Evolutionary conservation across 106 monocot genomes (phyloP), one percentile per base, ranked within the genome.

Genomic region (Gastrodia elata): DNA sequence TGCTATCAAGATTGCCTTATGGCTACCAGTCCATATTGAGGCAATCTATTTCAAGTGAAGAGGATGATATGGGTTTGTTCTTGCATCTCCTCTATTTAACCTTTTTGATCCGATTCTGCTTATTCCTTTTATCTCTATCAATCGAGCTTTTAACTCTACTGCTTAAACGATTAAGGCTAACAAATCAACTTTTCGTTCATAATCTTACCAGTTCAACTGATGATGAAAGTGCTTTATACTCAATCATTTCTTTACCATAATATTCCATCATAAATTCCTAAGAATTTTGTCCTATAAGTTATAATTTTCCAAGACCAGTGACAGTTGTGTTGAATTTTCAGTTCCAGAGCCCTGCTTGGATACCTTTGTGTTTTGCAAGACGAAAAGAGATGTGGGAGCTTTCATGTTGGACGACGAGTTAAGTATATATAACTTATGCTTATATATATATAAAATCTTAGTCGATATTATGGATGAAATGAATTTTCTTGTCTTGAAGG

Each of bases 391-490:
- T 55, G 85, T 98, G 28, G 98, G 98, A 73, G 86, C 98, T 64
- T 93, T 98, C 83, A 93, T 93, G 74, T 86, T 98, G 37, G 98
- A 98, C 79, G 98, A 98, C 80, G 81, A 38, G 97, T n/a, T 93
- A 93, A 79, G 37, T 73, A 35, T 22, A 26, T 34, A 15, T 10
- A 26, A 26, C 7, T 33, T 25, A 39, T 43, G 15, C 37, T 36
- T n/a, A n/a, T n/a, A n/a, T n/a, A n/a, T 39, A 1, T 2, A 25
- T 24, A 69, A 70, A 26, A 28, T 40, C 32, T 57, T 4, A 26
- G 0, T 11, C 15, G 9, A 0, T 46, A 18, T n/a, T n/a, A n/a
- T n/a, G n/a, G n/a, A 14, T 24, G 6, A 1, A 16, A 8, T 24
- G 7, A 4, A 71, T 14, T 27, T 73, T 81, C 39, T 41, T 79